Conservation (phyloP, 208 protist species). For the Acanthamoeba healyi region DNA sequence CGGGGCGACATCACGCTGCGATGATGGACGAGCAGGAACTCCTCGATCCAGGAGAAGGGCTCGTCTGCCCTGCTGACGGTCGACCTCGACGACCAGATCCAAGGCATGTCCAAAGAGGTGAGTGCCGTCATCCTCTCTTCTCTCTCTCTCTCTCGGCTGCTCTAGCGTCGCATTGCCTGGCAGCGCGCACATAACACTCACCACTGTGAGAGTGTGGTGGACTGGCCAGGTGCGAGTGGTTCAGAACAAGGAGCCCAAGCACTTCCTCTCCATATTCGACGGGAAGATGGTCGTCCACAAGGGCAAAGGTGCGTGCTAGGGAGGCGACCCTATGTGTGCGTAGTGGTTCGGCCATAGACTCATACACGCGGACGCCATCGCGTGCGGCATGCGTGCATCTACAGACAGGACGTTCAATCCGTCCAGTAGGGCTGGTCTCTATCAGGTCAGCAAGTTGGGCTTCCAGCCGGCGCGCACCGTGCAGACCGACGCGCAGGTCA, state of each 20-base stretch:
- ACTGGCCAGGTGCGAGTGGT: conserved; percentile 73
- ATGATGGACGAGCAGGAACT: neutral
- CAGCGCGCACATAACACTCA: too few relatives aligned
- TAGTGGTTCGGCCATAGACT: neutral
- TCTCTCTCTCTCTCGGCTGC: too few relatives aligned
- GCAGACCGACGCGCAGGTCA: neutral
- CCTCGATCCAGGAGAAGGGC: conserved; percentile 60
- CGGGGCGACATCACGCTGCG: too few relatives aligned
- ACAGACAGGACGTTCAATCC: neutral
- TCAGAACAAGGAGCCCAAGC: conserved; percentile 68
- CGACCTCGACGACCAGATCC: conserved; percentile 69
- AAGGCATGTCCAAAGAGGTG: neutral
- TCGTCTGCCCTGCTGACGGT: conserved; percentile 44
- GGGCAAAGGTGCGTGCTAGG: neutral
- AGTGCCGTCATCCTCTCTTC: too few relatives aligned
- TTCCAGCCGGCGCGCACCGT: neutral
- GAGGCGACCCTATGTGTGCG: neutral
- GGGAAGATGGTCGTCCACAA: conserved; percentile 50
- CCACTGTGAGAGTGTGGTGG: too few relatives aligned
- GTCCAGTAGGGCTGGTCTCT: conserved; percentile 64
- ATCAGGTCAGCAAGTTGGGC: neutral
- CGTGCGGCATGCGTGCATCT: too few relatives aligned
- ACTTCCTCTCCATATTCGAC: conserved; percentile 72
- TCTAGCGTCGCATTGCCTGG: too few relatives aligned
- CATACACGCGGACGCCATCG: too few relatives aligned